Base-by-base conservation (phyloP, 306 rosid genomes). In the Begonia peltatifolia region DNA sequence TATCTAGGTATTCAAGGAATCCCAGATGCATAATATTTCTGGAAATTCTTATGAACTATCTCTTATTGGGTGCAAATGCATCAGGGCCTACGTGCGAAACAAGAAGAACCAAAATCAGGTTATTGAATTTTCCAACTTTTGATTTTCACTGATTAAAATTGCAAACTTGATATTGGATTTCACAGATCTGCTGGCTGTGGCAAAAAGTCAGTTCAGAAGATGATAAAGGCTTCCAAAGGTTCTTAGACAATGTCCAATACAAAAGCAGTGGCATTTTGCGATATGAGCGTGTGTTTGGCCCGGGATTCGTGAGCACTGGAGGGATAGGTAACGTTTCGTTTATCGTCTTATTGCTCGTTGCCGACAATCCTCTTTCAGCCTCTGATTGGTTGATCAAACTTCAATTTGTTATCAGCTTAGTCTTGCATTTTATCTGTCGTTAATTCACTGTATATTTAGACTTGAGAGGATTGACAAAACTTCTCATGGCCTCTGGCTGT, bases 31-130 rank as follows among this genome's bases (percentile, higher is more conserved):
- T 57, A 93, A 86, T 68, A 68, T 13, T 49, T 63, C 75, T 51
- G 99, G 92, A 18, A 78, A 71, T 70, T 76, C 79, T 60, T 90
- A 74, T 52, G 99, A 90, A 61, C 82, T 90, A 57, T 73, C 95
- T 70, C 94, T 90, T 25, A 79, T 86, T 58, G 80, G 95, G 61
- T 80, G 83, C 72, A 90, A 90, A 64, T 90, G 99, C 59, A 83
- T 90, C 60, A 92, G 99, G 53, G 99, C 99, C 60, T 90, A 90
- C 70, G 99, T 87, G 42, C 62, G 94, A 47, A 90, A 73, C 55
- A 90, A 90, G 58, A 90, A 73, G 81, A 90, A 83, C 77, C 99
- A 90, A 65, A 90, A 90, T 68, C 99, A 90, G 81, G 99, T 86
- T 59, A 14, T 15, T 2, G 35, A 25, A 25, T 14, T 61, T 57